A percentile compares a stretch with the other conserved stretches of the same genome.
These are phyloP conservation scores for Blastomyces emzantsi DNA, from an alignment of 2,329 filamentous ascomycete species.

Conservation along the genomic window DNA sequence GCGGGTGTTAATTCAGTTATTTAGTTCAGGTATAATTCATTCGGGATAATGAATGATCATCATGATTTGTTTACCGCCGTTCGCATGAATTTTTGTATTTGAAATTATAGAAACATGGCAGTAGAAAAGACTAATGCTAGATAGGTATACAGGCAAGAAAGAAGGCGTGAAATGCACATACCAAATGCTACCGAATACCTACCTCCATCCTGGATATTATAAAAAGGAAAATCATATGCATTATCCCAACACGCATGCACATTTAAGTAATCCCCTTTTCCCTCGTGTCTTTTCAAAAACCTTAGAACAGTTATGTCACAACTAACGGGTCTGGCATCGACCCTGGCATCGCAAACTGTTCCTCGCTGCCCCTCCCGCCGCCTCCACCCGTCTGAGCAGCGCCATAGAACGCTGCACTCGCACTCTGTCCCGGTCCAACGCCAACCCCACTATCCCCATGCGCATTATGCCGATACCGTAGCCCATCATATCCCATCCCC, in stretches of 20 bases:
- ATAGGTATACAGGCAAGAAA: not conserved
- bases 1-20: not conserved
- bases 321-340: constrained; percentile 26
- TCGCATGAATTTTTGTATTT: not conserved
- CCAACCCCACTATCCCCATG: constrained; percentile 20
- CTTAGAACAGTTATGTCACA: constrained; percentile 17
- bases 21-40: not conserved
- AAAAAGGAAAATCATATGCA: not conserved
- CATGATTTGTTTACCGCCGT: not conserved
- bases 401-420: constrained; percentile 21
- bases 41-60: not conserved
- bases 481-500: constrained; percentile 25
- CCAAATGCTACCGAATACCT: not conserved
- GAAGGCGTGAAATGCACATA: not conserved
- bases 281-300: not conserved
- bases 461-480: constrained; percentile 6
- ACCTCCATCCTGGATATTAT: not conserved
- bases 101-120: not conserved
- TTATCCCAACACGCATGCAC: not conserved
- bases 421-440: constrained; percentile 12
- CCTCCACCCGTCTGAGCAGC: constrained; percentile 27
- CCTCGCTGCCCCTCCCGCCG: constrained; percentile 22
- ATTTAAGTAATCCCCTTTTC: not conserved
- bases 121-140: not conserved
- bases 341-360: constrained; percentile 34